A percentile compares a stretch with the other conserved stretches of the same genome.
phyloP scores from a whole-genome alignment of 306 rosid genomes.

The Ormosia emarginata region DNA sequence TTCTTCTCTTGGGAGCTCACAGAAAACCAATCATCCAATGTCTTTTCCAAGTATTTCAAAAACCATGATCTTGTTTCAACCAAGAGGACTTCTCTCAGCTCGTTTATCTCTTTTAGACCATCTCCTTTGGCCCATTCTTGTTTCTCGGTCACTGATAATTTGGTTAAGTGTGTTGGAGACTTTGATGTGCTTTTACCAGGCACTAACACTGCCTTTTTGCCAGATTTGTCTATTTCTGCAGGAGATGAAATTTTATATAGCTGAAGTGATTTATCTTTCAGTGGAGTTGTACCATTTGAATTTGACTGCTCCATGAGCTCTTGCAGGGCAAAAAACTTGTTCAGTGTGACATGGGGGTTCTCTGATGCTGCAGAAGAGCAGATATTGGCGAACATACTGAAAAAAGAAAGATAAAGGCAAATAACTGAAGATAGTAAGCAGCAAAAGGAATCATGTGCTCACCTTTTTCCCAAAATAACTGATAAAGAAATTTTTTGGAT shows the following conservation, averaged over 20 bases:
- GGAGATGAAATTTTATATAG: slow-evolving; percentile 35
- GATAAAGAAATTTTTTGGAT: neutral
- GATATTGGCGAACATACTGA: slow-evolving; percentile 66
- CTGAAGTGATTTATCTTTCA: slow-evolving; percentile 47
- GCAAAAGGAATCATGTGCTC: neutral
- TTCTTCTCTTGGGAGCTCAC: slow-evolving; percentile 44
- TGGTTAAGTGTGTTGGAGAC: slow-evolving; percentile 34
- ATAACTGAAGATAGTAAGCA: neutral
- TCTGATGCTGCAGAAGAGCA: slow-evolving; percentile 65
- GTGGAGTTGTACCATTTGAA: slow-evolving; percentile 35
- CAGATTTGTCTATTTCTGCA: slow-evolving; percentile 46
- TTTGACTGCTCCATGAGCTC: slow-evolving; percentile 63
- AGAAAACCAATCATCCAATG: slow-evolving; percentile 68
- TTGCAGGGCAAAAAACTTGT: slow-evolving; percentile 68
- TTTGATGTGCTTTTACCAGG: slow-evolving; percentile 37
- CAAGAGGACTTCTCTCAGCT: slow-evolving; percentile 51
- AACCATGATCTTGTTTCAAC: slow-evolving; percentile 88
- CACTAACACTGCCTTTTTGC: slow-evolving; percentile 30
- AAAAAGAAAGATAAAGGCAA: slow-evolving; percentile 7
- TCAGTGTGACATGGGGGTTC: slow-evolving; percentile 64
- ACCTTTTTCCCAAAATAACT: neutral
- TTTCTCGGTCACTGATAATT: slow-evolving; percentile 59
- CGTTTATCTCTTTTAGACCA: slow-evolving; percentile 51
- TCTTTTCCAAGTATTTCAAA: slow-evolving; percentile 68
- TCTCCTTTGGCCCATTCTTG: slow-evolving; percentile 84